Conservation (phyloP, 2,329 filamentous ascomycete genomes). For the Venturia nashicola region DNA sequence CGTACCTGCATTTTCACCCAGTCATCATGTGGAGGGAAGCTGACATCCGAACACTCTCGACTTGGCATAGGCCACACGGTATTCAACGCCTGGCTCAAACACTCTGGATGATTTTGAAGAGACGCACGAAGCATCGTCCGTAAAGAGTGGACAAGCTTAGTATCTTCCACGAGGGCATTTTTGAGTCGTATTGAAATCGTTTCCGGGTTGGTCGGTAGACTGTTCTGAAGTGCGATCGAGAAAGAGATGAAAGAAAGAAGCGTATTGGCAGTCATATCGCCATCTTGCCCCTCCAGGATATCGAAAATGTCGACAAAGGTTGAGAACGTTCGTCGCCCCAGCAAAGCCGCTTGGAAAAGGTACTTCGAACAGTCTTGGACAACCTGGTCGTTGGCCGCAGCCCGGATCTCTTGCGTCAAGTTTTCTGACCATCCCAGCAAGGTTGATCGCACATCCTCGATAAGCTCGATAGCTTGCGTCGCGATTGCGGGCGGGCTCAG, state of each 20-base stretch:
- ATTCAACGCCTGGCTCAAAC: slow-evolving; percentile 25
- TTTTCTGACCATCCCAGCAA: too few species aligned
- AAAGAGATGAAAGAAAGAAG: slow-evolving; percentile 24
- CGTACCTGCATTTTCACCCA: slow-evolving; percentile 15
- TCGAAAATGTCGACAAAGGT: slow-evolving; percentile 13
- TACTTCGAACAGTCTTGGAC: slow-evolving; percentile 25
- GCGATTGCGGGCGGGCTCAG: not conserved
- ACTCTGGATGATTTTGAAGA: slow-evolving; percentile 18
- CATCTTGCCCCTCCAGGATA: slow-evolving; percentile 2
- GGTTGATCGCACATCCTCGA: too few species aligned
- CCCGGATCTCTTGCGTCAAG: too few species aligned
- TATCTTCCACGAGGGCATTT: slow-evolving; percentile 34
- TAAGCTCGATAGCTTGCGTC: not conserved
- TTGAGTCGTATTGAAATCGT: slow-evolving; percentile 23
- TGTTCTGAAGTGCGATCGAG: slow-evolving; percentile 37
- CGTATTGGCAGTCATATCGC: not conserved
- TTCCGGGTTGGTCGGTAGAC: slow-evolving; percentile 24
- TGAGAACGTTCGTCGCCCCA: slow-evolving; percentile 41
- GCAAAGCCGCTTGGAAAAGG: slow-evolving; percentile 41
- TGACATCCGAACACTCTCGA: slow-evolving; percentile 14
- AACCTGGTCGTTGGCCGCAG: too few species aligned
- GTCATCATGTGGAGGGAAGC: slow-evolving; percentile 18
- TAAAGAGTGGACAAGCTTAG: slow-evolving; percentile 31
- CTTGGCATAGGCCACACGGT: slow-evolving; percentile 29
- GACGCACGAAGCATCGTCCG: slow-evolving; percentile 22